Conservation (phyloP, 495 filamentous ascomycete genomes). For the Aspergillus affinis region DNA sequence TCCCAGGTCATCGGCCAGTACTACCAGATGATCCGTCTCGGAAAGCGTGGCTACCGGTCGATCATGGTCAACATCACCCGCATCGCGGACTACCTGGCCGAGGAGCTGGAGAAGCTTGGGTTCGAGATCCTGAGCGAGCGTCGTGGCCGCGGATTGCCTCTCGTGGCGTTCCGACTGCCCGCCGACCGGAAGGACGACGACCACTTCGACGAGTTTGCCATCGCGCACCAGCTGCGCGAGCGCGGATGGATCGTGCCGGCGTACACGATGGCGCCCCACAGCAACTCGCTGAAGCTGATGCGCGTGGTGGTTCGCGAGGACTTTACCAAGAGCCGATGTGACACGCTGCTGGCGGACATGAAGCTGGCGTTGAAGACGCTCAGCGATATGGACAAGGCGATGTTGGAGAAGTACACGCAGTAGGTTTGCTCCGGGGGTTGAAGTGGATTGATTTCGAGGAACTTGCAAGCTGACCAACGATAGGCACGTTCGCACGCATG, state of each 20-base stretch:
- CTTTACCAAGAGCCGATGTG: conserved; percentile 74
- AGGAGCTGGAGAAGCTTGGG: conserved; percentile 65
- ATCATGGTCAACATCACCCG: conserved; percentile 89
- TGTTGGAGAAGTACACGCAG: conserved; percentile 62
- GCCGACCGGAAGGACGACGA: conserved; percentile 55
- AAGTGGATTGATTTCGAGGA: too few relatives aligned
- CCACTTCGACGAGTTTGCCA: conserved; percentile 76
- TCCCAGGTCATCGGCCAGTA: conserved; percentile 93
- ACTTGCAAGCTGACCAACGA: background rate
- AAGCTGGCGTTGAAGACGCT: conserved; percentile 67
- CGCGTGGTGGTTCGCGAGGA: conserved; percentile 87
- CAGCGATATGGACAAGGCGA: conserved; percentile 68
- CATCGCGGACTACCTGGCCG: conserved; percentile 76
- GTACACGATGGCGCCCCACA: conserved; percentile 91
- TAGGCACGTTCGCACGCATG: conserved; percentile 56
- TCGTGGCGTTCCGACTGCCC: conserved; percentile 83
- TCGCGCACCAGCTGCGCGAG: conserved; percentile 78
- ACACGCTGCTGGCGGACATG: conserved; percentile 70
- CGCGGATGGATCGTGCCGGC: conserved; percentile 90
- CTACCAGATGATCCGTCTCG: conserved; percentile 91
- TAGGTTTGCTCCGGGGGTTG: conserved; percentile 32
- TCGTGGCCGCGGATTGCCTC: conserved; percentile 70
- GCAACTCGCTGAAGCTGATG: conserved; percentile 76
- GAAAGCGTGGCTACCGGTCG: conserved; percentile 79
- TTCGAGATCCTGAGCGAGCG: conserved; percentile 83